Base-by-base conservation (phyloP, 108 stramenopile species). In the Aurantiochytrium sp. region DNA sequence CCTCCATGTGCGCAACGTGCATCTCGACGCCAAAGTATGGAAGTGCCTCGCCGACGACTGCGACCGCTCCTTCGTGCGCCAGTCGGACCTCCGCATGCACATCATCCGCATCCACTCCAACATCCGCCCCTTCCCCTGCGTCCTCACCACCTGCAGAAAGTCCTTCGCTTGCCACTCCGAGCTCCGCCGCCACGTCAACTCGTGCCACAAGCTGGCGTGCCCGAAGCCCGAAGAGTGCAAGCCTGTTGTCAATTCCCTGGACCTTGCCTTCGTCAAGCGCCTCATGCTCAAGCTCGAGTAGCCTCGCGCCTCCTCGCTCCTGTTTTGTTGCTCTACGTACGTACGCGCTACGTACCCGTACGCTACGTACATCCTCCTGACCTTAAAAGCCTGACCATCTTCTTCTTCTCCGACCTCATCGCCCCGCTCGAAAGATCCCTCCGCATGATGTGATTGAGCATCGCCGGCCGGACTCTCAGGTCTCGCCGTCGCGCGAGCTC, bases 171-270 rank as follows among this genome's bases (percentile, higher is more conserved):
- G 73, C 73, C 73, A 81, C 45, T 81, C 73, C 27, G 73, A 81
- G 45, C 73, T 81, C 45, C 73, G 73, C 24, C 73, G 73, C n/a
- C 73, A 81, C 45, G 73, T 81, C 42, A 6, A 48, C 1, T 81
- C 73, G 73, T 81, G 73, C 73, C 73, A 81, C 73, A 81, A 81
- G 73, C 15, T 81, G 42, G 6, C 73, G n/a, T 81, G 73, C 45
- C 73, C 73, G 1, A 41, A 48, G 12, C 42, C 73, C 8, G 73
- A 81, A 48, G 45, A 81, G 36, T 48, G 39, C 73, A 81, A 81
- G 45, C 45, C 73, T 17, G 73, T 48, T 12, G 45, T 48, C 42
- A 48, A 48, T 24, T 17, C n/a, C 21, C 6, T 81, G 42, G 45
- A 81, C 73, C 42, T 48, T 81, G 73, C 73, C 12, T 81, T 48